Evolutionary conservation across 2,329 filamentous ascomycete species (phyloP), one percentile per base, ranked within the genome.

Genomic region (Aureobasidium mangrovei): DNA sequence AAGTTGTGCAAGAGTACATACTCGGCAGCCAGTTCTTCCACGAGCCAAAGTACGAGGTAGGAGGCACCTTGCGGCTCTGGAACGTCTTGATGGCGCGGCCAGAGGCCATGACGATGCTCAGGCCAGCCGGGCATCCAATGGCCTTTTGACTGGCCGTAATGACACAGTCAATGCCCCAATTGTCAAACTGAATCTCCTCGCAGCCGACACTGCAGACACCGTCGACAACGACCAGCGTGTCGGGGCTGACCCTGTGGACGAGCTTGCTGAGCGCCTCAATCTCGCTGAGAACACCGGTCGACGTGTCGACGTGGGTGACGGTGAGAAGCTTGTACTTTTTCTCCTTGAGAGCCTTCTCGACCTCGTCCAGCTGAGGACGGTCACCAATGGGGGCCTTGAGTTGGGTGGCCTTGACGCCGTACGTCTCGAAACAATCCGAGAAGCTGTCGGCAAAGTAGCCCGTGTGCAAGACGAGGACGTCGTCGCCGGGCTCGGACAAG

Each of bases 361-460:
- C 84, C 70, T 95, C 88, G 52, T 85, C 79, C 36, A 95, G 80
- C 67, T 94, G 86, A 43, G 91, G 91, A 53, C 90, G 83, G 61
- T 88, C 85, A 58, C 93, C 93, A 67, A 97, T 88, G 44, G 89
- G 83, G 1, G 89, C 90, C 69, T 88, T 91, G 61, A 98, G 75
- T 73, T 95, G 88, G 57, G 90, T 95, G 26, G 89, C 86, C 62
- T 89, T 87, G 63, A 85, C 89, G 59, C 93, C 91, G 68, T 98
- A 98, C 36, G 88, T 88, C 67, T 85, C 80, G 67, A 98, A 82
- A 74, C 91, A 96, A 72, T 95, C 85, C 61, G 88, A 88, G 67
- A 98, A 96, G 56, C 85, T 90, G 70, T 97, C 91, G 62, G 87
- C 91, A 67, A 98, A 98, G 80, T 98, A 98, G 61, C 93, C 93